These are phyloP conservation scores for Chlorokybus atmophyticus DNA, from an alignment of 139 green algal genomes.

Conservation along the genomic window DNA sequence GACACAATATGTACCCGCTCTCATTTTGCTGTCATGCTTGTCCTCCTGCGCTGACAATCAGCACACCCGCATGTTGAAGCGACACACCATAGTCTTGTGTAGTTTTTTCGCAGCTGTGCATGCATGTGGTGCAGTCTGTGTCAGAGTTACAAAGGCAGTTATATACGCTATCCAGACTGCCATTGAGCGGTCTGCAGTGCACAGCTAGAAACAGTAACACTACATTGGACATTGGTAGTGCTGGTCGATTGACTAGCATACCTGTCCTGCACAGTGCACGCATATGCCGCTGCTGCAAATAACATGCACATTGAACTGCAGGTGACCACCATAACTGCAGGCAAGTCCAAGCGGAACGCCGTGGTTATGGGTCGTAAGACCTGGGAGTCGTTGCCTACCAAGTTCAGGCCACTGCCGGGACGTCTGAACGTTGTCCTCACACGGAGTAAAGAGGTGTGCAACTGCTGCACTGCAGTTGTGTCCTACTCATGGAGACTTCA, in stretches of 20 bases:
- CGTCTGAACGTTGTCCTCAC: slow-evolving; percentile 91
- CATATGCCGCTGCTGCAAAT: background rate
- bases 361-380: slow-evolving; percentile 98
- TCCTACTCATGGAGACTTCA: too few species aligned
- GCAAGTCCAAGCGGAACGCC: slow-evolving; percentile 47
- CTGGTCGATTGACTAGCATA: background rate
- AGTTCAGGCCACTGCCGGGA: slow-evolving; percentile 76
- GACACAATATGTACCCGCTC: background rate
- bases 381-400: slow-evolving; percentile 85
- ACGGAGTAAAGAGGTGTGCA: too few species aligned
- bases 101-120: background rate
- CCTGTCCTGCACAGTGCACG: background rate
- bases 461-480: slow-evolving; percentile 1
- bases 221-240: background rate
- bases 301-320: background rate
- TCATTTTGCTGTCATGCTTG: background rate
- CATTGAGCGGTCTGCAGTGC: background rate
- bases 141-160: background rate
- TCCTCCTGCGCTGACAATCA: background rate
- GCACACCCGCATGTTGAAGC: too few species aligned
- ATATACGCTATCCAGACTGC: background rate
- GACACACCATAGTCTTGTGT: too few species aligned
- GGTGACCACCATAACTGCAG: slow-evolving; percentile 4
- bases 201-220: background rate
- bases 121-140: background rate